Evolutionary conservation across 306 rosid genomes (phyloP), one percentile per base, ranked within the genome.

Genomic region (Malus fusca): DNA sequence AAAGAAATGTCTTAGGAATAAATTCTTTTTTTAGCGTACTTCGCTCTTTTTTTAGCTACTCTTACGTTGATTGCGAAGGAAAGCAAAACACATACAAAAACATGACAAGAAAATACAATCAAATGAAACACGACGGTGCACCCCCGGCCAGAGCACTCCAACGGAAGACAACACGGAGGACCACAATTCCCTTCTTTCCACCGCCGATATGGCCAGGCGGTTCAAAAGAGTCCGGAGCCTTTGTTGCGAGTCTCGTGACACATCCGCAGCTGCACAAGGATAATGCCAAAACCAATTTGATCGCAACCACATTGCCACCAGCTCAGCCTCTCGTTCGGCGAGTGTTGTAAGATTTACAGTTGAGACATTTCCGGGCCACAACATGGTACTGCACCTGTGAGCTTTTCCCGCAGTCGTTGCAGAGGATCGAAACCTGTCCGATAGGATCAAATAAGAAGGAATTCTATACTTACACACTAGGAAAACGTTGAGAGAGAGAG

Each of bases 261-360:
- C 69, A 65, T 48, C 19, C 15, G 56, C 37, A 43, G 59, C 35
- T 61, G 51, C 30, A 33, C 64, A 25, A 21, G 17, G 33, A 10
- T 1, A 26, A 44, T 33, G 18, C 12, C 25, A 17, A 15, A 8
- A 33, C 9, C 21, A 25, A 18, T 4, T 67, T 56, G 11, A 6
- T 21, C 15, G 69, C 80, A 30, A 55, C 67, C 64, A 60, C 2
- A 22, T 3, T 9, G 76, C 83, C 84, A 85, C 77, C 37, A n/a
- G 78, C 73, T 89, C 85, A 90, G 79, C 91, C 89, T 82, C 94
- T 82, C 26, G 90, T 91, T 79, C 85, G 88, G 35, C 93, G 84
- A 14, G 96, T 94, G 88, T 94, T 94, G 74, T 94, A 94, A 48
- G 98, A 91, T 63, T 82, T 91, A 87, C 98, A 94, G 82, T 86